A percentile compares a stretch with the other conserved stretches of the same genome.
These are phyloP conservation scores for Malania oleifera DNA, from an alignment of 164 flowering plant genomes.

Conservation along the genomic window DNA sequence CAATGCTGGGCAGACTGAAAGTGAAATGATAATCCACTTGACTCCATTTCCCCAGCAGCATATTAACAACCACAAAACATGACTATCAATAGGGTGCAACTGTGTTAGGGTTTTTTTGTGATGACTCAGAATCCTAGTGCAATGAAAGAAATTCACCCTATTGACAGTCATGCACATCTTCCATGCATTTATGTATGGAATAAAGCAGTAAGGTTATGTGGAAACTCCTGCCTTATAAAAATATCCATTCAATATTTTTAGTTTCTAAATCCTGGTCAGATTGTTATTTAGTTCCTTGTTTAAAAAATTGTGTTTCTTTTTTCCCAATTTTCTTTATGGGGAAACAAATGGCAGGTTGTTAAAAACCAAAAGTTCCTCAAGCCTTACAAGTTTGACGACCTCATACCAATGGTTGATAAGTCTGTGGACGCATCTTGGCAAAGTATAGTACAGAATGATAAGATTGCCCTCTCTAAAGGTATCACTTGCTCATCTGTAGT, in stretches of 20 bases:
- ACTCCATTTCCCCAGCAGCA: too few species aligned
- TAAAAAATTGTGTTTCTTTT: neutral
- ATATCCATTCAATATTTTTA: neutral
- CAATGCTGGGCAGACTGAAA: too few species aligned
- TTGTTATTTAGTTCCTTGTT: neutral
- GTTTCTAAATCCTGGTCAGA: neutral
- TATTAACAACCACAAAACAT: too few species aligned
- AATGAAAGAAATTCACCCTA: too few species aligned
- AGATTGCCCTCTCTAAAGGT: conserved; percentile 23
- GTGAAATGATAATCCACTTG: too few species aligned
- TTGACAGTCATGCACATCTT: too few species aligned
- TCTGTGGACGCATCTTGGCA: conserved; percentile 24
- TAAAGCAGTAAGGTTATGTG: too few species aligned
- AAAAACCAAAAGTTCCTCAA: neutral
- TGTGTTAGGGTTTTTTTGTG: too few species aligned
- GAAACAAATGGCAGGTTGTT: conserved; percentile 12
- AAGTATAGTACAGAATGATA: conserved; percentile 10
- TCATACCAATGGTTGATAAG: conserved; percentile 28
- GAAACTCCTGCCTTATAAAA: too few species aligned
- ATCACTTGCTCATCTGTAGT: neutral
- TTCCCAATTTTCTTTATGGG: neutral
- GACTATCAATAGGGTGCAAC: too few species aligned
- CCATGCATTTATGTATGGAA: too few species aligned
- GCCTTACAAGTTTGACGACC: conserved; percentile 6
- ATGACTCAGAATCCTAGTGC: too few species aligned